Conservation (phyloP, 495 filamentous ascomycete species). For the Annulohypoxylon nitens region DNA sequence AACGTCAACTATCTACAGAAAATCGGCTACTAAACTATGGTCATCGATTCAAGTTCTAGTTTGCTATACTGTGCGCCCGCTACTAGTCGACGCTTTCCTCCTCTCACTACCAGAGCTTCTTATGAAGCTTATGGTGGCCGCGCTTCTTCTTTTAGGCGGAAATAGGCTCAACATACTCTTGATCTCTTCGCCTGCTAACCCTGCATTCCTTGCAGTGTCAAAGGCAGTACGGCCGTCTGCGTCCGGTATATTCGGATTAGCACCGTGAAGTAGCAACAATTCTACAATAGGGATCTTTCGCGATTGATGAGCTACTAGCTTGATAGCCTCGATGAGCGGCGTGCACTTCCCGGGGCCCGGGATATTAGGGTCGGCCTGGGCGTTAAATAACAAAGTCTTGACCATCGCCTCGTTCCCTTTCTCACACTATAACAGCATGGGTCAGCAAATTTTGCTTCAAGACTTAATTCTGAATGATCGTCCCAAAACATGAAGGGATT, state of each 20-base stretch:
- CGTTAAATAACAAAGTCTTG: conserved; percentile 28
- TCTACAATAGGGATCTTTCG: conserved; percentile 41
- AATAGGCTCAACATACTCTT: conserved; percentile 35
- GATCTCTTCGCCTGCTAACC: conserved; percentile 40
- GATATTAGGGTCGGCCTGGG: conserved; percentile 38
- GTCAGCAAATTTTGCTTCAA: neutral
- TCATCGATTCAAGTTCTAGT: conserved; percentile 16
- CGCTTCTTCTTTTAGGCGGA: conserved; percentile 25
- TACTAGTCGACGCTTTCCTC: conserved; percentile 22
- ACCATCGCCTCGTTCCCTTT: conserved; percentile 47
- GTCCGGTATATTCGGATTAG: conserved; percentile 43
- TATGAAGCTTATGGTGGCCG: conserved; percentile 1
- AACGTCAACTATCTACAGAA: neutral
- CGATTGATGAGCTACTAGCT: conserved; percentile 31
- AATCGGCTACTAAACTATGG: neutral
- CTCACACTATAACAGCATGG: conserved; percentile 14
- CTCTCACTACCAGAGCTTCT: conserved; percentile 3
- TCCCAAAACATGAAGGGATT: neutral
- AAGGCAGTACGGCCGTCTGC: conserved; percentile 37
- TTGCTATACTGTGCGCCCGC: conserved; percentile 10
- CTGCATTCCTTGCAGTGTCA: conserved; percentile 41
- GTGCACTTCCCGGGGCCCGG: conserved; percentile 31
- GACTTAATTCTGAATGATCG: neutral
- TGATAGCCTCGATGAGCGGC: conserved; percentile 45
- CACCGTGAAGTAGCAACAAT: conserved; percentile 45